phyloP scores from a whole-genome alignment of 169 alveolate species.

The Miamiensis avidus region DNA sequence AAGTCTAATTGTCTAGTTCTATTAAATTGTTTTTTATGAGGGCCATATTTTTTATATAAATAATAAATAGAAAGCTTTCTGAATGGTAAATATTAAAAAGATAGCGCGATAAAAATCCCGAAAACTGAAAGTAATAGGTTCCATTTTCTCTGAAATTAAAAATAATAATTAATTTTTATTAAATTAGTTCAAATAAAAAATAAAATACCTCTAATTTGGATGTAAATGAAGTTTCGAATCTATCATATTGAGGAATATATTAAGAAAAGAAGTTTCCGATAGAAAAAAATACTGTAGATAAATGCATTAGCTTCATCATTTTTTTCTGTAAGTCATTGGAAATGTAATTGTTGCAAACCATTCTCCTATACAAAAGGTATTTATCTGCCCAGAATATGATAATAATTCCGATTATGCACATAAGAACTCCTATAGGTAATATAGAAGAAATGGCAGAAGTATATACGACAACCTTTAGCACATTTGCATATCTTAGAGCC shows the following conservation, averaged over 20 bases:
- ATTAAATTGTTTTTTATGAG: neutral
- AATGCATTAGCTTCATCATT: conserved; percentile 31
- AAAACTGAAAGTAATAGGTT: neutral
- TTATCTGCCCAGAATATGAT: conserved; percentile 61
- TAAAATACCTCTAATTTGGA: neutral
- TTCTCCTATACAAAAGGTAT: conserved; percentile 46
- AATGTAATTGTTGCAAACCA: conserved; percentile 45
- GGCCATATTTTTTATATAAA: neutral
- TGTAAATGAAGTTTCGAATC: neutral
- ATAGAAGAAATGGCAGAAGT: conserved; percentile 51
- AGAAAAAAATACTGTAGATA: neutral
- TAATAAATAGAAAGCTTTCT: neutral
- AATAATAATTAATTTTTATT: no score
- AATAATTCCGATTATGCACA: conserved; percentile 42
- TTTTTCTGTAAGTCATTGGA: conserved; percentile 46
- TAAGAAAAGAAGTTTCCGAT: neutral
- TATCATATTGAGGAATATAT: neutral
- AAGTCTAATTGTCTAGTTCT: no score
- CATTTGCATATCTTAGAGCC: conserved; percentile 62
- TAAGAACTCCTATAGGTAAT: conserved; percentile 51
- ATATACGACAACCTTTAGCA: conserved; percentile 37
- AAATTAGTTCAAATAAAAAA: neutral
- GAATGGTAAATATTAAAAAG: neutral
- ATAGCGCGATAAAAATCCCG: neutral
- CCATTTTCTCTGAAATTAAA: neutral